Evolutionary conservation across 768 basidiomycete species (phyloP).

Genomic region (Leccinum sublutescens): DNA sequence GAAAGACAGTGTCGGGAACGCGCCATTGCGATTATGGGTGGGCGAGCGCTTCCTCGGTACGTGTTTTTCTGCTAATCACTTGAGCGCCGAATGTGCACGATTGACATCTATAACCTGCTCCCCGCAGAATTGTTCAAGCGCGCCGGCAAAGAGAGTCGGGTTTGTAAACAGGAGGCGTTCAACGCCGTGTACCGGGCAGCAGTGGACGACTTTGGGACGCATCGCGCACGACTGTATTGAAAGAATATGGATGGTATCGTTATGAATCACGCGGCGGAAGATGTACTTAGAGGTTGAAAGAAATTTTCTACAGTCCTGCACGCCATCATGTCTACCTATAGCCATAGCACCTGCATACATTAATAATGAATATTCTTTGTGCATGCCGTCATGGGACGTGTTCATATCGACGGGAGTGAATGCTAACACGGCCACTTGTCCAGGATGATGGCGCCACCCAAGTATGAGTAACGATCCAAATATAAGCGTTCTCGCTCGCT

Average conservation of each 20-base stretch:
- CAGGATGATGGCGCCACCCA: not conserved
- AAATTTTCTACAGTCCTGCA: not conserved
- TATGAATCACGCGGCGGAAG: not conserved
- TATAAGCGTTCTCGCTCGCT: too few species aligned
- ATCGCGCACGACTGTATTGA: constrained; percentile 20
- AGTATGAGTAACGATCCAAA: not conserved
- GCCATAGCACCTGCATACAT: constrained; percentile 3
- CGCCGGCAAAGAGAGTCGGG: constrained; percentile 48
- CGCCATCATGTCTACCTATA: constrained; percentile 3
- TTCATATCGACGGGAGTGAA: not conserved
- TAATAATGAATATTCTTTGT: not conserved
- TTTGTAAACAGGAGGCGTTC: constrained; percentile 43
- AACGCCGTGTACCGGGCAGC: constrained; percentile 37
- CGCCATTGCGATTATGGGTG: constrained; percentile 66
- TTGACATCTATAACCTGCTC: not conserved
- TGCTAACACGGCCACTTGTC: not conserved
- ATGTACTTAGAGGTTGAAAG: not conserved
- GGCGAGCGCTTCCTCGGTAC: constrained; percentile 67
- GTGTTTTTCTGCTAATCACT: constrained; percentile 6
- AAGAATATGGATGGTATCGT: not conserved
- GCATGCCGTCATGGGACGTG: not conserved
- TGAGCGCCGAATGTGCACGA: not conserved
- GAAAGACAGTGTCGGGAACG: constrained; percentile 52
- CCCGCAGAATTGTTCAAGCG: constrained; percentile 56
- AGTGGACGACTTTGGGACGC: constrained; percentile 18